phyloP scores from a whole-genome alignment of 345 rosid genomes.

The Camelina sativa region DNA sequence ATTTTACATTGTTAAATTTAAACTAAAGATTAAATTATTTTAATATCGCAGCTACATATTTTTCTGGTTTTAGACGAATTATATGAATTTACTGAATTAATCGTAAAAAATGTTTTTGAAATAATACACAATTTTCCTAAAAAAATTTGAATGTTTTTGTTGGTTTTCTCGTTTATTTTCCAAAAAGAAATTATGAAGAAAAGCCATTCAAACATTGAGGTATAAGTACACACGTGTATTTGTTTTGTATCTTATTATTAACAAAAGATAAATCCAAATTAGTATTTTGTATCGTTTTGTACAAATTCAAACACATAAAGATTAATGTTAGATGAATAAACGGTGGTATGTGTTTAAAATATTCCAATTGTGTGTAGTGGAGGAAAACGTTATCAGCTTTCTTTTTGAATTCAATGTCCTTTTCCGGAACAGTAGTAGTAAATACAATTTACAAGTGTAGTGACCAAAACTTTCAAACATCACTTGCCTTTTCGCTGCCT shows the following conservation, averaged over 20 bases:
- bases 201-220: constrained; percentile 8
- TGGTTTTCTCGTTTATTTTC: neutral
- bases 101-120: neutral
- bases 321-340: neutral
- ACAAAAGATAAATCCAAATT: constrained; percentile 4
- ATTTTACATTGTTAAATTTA: neutral
- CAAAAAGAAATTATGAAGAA: neutral
- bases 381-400: constrained; percentile 17
- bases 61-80: no score
- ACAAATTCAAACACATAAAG: neutral
- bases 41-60: no score
- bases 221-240: constrained; percentile 25
- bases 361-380: neutral
- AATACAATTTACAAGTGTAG: constrained; percentile 23
- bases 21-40: neutral
- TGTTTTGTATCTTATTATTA: constrained; percentile 15
- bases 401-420: neutral
- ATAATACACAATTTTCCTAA: neutral
- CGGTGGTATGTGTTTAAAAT: neutral
- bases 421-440: neutral
- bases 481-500: constrained; percentile 39
- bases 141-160: neutral
- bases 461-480: constrained; percentile 21
- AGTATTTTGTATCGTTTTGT: constrained; percentile 6
- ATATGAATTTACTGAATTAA: neutral